Conservation (phyloP, 2,329 filamentous ascomycete genomes). For the Neonectria magnoliae region DNA sequence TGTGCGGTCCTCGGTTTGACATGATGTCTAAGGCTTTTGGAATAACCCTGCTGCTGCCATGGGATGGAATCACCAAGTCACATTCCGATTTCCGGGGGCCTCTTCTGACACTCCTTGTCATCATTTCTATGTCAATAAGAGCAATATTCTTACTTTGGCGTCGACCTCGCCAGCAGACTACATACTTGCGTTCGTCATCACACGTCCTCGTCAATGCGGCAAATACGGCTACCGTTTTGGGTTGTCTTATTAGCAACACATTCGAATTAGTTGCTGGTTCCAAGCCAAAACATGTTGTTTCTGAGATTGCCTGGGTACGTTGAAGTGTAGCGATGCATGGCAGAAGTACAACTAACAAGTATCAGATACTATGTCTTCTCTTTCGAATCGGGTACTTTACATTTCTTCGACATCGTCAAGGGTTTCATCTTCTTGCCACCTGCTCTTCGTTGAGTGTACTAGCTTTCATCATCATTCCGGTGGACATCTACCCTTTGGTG, state of each 20-base stretch:
- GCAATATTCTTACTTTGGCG: neutral
- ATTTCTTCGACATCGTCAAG: neutral
- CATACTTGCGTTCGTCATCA: neutral
- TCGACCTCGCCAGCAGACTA: neutral
- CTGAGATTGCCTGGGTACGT: neutral
- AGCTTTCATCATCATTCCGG: neutral
- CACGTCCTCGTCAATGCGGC: neutral
- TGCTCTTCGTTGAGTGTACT: neutral
- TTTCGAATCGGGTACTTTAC: neutral
- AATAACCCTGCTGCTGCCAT: too few relatives aligned
- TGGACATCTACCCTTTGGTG: neutral
- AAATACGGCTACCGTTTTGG: neutral
- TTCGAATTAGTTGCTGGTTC: neutral
- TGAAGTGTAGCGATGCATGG: neutral
- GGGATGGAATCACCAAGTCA: neutral
- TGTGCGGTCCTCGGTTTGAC: neutral
- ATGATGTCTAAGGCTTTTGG: neutral
- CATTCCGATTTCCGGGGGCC: neutral
- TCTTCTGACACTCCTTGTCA: neutral
- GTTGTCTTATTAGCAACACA: neutral
- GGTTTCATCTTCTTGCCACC: neutral
- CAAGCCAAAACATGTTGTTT: neutral
- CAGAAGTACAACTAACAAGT: neutral
- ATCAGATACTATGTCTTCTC: neutral
- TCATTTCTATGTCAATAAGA: neutral